phyloP scores from a whole-genome alignment of 371 early-diverging fungal genomes.

The Lichtheimia hyalospora region DNA sequence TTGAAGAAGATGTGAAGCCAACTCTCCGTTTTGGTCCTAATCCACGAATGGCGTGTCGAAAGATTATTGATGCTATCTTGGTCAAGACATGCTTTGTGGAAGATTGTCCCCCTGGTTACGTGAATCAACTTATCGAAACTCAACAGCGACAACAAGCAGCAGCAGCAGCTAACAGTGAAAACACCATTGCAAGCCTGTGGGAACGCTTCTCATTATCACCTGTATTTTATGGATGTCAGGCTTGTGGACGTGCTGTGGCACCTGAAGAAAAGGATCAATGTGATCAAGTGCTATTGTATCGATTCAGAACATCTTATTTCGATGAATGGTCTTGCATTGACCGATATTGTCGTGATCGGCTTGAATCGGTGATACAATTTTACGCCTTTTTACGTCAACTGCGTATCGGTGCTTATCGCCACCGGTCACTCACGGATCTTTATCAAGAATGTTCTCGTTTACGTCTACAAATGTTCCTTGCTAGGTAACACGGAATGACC shows the following conservation, averaged over 20 bases:
- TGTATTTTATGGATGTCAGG: slow-evolving; percentile 37
- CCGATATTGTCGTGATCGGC: slow-evolving; percentile 72
- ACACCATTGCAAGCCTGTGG: slow-evolving; percentile 42
- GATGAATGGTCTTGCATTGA: slow-evolving; percentile 80
- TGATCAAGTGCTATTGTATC: slow-evolving; percentile 61
- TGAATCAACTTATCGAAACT: slow-evolving; percentile 20
- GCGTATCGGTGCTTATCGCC: slow-evolving; percentile 68
- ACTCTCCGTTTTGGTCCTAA: slow-evolving; percentile 90
- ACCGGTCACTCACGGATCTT: slow-evolving; percentile 63
- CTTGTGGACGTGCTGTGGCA: slow-evolving; percentile 37
- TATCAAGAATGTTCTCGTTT: slow-evolving; percentile 65
- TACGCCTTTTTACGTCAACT: slow-evolving; percentile 77
- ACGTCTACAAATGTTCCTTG: slow-evolving; percentile 65
- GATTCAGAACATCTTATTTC: slow-evolving; percentile 69
- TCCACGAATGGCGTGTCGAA: slow-evolving; percentile 74
- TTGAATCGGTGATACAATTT: slow-evolving; percentile 77
- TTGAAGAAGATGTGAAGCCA: slow-evolving; percentile 77
- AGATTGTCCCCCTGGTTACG: slow-evolving; percentile 45
- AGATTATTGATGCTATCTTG: slow-evolving; percentile 81
- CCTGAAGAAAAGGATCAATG: slow-evolving; percentile 15
- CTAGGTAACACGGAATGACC: slow-evolving; percentile 21
- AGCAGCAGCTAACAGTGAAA: slow-evolving; percentile 17
- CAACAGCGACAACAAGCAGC: slow-evolving; percentile 9
- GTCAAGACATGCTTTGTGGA: slow-evolving; percentile 78
- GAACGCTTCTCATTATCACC: slow-evolving; percentile 48